These are phyloP conservation scores for Cinchona pubescens DNA, from an alignment of 257 asterid genomes.

Conservation along the genomic window DNA sequence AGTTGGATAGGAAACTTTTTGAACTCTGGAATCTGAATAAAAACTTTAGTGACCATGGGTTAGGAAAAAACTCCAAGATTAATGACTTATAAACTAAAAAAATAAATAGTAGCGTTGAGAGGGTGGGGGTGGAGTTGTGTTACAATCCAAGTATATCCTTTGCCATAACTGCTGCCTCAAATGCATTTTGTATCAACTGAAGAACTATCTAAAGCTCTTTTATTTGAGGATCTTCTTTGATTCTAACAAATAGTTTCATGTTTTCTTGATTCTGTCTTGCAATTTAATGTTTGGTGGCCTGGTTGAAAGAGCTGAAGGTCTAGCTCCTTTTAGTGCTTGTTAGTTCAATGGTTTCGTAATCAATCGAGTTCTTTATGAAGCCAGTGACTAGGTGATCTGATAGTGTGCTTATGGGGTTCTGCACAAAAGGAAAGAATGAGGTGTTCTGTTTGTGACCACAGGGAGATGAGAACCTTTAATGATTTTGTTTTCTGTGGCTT, in stretches of 20 bases:
- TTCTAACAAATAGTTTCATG: background rate
- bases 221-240: background rate
- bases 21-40: too few relatives aligned
- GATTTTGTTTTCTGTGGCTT: background rate
- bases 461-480: background rate
- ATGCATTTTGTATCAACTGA: background rate
- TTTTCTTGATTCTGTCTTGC: background rate
- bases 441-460: background rate
- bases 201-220: background rate
- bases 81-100: too few relatives aligned
- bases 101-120: too few relatives aligned
- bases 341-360: background rate
- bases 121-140: too few relatives aligned
- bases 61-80: too few relatives aligned
- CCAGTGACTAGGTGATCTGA: background rate
- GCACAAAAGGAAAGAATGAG: background rate
- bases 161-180: background rate
- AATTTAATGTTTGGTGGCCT: background rate
- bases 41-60: too few relatives aligned
- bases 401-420: background rate
- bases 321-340: background rate
- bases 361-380: background rate
- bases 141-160: background rate
- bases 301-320: background rate
- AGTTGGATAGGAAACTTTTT: too few relatives aligned